Evolutionary conservation across 176 grass and related monocot species (phyloP), one percentile per base, ranked within the genome.

Genomic region (Carex myosuroides): DNA sequence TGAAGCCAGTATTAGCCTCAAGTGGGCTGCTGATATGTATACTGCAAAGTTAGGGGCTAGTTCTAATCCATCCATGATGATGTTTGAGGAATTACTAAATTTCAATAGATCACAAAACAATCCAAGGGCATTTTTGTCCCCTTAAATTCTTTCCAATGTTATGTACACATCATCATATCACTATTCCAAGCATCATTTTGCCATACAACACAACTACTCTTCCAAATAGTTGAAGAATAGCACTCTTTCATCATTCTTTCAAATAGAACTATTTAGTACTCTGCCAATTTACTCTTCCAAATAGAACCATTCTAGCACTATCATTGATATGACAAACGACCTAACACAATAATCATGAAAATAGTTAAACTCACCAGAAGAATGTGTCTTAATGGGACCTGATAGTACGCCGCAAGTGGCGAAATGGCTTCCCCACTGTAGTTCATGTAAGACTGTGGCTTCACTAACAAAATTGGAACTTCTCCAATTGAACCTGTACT

Each of bases 371-470:
- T 44, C 91, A 91, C 89, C 91, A 93, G 60, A 64, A 97, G 91
- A 81, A 97, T 97, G 83, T 97, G 90, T 81, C 92, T 81, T 65
- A 98, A 62, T 1, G 95, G 95, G 78, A 98, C 89, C 92, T 98
- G 91, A 79, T 98, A 98, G 86, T 98, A 94, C 54, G 92, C 91
- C 78, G 95, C 91, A 90, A 98, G 90, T 0, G 89, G 85, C 64
- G 87, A 88, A 56, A 94, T 93, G 58, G 89, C 88, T 87, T 99
- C 96, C 41, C 91, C 91, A 12, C 90, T 89, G 85, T 93, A 99
- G 85, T 99, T 99, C 89, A 95, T 94, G 81, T 99, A 99, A 48
- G 93, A 86, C 41, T 99, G 93, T 22, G 97, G 97, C 84, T 99
- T 95, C 84, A 92, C 90, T 83, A 96, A 64, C 77, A 94, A 82